Percentiles rank a stretch among this genome's conserved stretches.
phyloP scores from a whole-genome alignment of 305 asterid genomes.

The Caryopteris hybrid region DNA sequence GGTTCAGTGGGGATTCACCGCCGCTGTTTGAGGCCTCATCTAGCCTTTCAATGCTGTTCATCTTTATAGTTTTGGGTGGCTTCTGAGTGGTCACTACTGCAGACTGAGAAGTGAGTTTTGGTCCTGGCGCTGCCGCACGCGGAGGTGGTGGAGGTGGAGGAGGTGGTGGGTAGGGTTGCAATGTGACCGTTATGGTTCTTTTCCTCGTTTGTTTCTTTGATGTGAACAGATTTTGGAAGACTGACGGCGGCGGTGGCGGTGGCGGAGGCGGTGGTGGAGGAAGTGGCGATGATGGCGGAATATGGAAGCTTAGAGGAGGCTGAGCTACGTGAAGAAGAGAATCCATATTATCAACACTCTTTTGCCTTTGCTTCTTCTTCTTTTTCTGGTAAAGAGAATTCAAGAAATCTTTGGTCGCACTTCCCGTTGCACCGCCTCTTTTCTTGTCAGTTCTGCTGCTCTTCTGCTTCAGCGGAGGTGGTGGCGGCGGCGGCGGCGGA shows the following conservation, averaged over 20 bases:
- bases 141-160: constrained; percentile 27
- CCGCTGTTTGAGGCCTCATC: constrained; percentile 54
- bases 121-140: constrained; percentile 16
- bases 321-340: constrained; percentile 54
- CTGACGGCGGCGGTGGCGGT: constrained; percentile 47
- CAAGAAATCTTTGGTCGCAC: constrained; percentile 65
- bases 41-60: constrained; percentile 29
- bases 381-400: constrained; percentile 69
- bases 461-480: constrained; percentile 28
- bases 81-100: constrained; percentile 5
- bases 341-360: constrained; percentile 59
- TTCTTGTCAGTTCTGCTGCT: constrained; percentile 44
- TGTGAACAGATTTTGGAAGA: constrained; percentile 44
- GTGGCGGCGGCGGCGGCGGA: constrained; percentile 37
- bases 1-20: constrained; percentile 53
- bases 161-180: constrained; percentile 28
- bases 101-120: constrained; percentile 18
- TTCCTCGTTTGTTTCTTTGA: constrained; percentile 55
- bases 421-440: constrained; percentile 46
- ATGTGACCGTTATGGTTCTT: constrained; percentile 41
- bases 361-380: constrained; percentile 76
- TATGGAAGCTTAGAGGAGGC: constrained; percentile 30
- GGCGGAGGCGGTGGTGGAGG: constrained; percentile 42
- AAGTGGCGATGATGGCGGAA: constrained; percentile 40
- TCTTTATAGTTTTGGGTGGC: constrained; percentile 27